Conservation (phyloP, 768 basidiomycete genomes). For the Lyophyllum semitale region DNA sequence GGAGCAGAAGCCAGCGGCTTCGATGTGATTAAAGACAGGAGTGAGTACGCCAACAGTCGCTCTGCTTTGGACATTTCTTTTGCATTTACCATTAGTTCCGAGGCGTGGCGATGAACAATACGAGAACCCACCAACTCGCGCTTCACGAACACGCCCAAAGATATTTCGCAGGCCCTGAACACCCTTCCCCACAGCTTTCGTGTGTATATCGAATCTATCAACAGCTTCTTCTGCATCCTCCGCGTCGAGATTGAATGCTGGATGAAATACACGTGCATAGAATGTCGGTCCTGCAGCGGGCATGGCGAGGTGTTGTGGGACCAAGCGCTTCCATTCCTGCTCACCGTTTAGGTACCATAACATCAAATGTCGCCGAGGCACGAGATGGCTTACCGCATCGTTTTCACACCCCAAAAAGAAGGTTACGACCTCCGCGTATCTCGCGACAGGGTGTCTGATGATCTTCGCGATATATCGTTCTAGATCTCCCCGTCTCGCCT, state of each 20-base stretch:
- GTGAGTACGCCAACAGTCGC: slow-evolving; percentile 68
- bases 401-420: slow-evolving; percentile 80
- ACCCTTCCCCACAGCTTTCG: slow-evolving; percentile 65
- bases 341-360: background rate
- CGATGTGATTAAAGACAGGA: slow-evolving; percentile 75
- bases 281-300: slow-evolving; percentile 75
- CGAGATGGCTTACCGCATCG: slow-evolving; percentile 56
- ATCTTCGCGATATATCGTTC: slow-evolving; percentile 75
- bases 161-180: slow-evolving; percentile 67
- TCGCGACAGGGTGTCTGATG: slow-evolving; percentile 73
- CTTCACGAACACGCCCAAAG: slow-evolving; percentile 64
- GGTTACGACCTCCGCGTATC: slow-evolving; percentile 78
- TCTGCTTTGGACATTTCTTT: slow-evolving; percentile 83
- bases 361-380: slow-evolving; percentile 3
- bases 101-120: background rate
- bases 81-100: background rate
- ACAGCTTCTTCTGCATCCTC: slow-evolving; percentile 66
- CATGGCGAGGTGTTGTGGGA: slow-evolving; percentile 60
- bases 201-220: slow-evolving; percentile 66
- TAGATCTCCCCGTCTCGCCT: slow-evolving; percentile 78
- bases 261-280: slow-evolving; percentile 80
- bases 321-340: slow-evolving; percentile 72
- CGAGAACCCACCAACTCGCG: slow-evolving; percentile 55
- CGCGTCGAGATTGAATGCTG: slow-evolving; percentile 78
- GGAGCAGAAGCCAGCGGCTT: slow-evolving; percentile 56